A percentile compares a stretch with the other conserved stretches of the same genome.
These are phyloP conservation scores for Isatis lusitanica DNA, from an alignment of 441 rosid species.

Conservation along the genomic window DNA sequence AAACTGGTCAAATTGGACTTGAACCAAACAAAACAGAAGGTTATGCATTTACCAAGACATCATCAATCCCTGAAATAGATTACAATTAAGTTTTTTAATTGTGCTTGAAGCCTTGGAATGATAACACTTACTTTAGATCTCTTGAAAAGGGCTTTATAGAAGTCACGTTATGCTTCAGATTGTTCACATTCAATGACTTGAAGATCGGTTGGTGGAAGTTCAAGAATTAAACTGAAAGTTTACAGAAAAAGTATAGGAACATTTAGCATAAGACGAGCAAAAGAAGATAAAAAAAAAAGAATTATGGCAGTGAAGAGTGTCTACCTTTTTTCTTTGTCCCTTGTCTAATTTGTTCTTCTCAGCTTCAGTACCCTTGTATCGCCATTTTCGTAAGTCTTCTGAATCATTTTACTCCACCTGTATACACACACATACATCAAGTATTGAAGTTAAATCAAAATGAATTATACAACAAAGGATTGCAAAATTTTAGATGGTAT, in stretches of 20 bases:
- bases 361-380: conserved; percentile 60
- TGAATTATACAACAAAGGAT: background rate
- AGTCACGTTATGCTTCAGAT: conserved; percentile 62
- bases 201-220: conserved; percentile 67
- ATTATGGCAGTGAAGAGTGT: background rate
- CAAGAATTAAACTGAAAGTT: conserved; percentile 60
- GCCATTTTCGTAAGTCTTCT: conserved; percentile 68
- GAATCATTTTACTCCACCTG: conserved; percentile 75
- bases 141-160: conserved; percentile 64
- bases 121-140: conserved; percentile 55
- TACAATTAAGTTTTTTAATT: background rate
- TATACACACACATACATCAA: background rate
- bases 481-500: background rate
- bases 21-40: conserved; percentile 20
- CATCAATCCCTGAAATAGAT: background rate
- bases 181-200: conserved; percentile 61
- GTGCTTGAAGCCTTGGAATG: background rate
- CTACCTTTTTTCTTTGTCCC: conserved; percentile 64
- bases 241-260: background rate
- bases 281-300: background rate
- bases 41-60: background rate
- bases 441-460: background rate
- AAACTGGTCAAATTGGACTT: conserved; percentile 72
- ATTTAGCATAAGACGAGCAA: background rate
- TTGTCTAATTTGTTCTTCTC: conserved; percentile 74